phyloP scores from a whole-genome alignment of 1,284 basidiomycete genomes.

The Hymenochaete sp. region DNA sequence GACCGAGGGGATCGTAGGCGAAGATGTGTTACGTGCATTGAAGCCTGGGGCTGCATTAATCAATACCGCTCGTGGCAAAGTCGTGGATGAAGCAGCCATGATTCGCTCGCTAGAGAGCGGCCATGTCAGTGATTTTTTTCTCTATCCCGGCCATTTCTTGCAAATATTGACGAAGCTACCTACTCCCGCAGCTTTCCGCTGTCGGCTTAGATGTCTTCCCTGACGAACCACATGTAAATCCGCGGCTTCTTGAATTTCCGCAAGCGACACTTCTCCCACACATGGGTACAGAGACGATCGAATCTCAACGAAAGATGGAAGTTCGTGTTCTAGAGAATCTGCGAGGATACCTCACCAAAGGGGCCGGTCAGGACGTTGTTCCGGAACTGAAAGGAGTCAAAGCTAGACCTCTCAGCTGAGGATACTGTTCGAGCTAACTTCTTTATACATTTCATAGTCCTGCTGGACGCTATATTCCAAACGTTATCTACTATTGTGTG shows the following conservation, averaged over 20 bases:
- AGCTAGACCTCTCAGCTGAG: conserved; percentile 6
- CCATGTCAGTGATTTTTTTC: conserved; percentile 45
- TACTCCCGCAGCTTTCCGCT: conserved; percentile 50
- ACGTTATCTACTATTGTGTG: no score
- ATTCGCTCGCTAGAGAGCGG: conserved; percentile 78
- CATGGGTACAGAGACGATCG: conserved; percentile 82
- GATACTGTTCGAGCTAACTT: no score
- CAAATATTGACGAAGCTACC: background rate
- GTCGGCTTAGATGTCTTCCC: conserved; percentile 89
- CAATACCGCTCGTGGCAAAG: conserved; percentile 86
- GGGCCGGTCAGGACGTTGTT: conserved; percentile 58
- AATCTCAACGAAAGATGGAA: conserved; percentile 79
- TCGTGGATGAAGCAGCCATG: conserved; percentile 82
- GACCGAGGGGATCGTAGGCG: conserved; percentile 71
- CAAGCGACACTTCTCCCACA: conserved; percentile 83
- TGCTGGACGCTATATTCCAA: no score
- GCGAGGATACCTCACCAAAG: conserved; percentile 54
- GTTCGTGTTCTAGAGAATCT: conserved; percentile 67
- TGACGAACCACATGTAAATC: conserved; percentile 80
- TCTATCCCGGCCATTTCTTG: background rate
- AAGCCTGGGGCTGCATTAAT: conserved; percentile 77
- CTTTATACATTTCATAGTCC: no score
- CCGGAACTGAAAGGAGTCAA: conserved; percentile 42
- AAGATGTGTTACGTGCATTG: conserved; percentile 70
- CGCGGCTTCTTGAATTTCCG: conserved; percentile 68